Evolutionary conservation across 257 asterid genomes (phyloP).

Genomic region (Linderniella brevidens): DNA sequence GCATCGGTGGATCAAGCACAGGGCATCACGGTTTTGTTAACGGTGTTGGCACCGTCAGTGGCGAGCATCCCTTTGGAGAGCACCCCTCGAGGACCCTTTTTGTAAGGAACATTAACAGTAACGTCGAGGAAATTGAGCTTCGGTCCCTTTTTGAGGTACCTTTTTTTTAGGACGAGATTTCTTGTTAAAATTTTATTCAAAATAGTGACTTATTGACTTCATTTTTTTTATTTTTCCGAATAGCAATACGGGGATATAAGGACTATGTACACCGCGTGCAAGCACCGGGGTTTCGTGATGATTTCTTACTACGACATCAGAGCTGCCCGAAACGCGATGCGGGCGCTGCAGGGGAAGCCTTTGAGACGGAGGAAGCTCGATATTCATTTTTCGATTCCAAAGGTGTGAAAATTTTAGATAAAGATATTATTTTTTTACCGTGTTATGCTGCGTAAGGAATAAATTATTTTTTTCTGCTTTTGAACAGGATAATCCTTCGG

Average conservation of each 20-base stretch:
- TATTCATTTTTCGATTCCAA: conserved; percentile 71
- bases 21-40: conserved; percentile 37
- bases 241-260: conserved; percentile 67
- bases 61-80: conserved; percentile 76
- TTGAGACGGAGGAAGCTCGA: conserved; percentile 54
- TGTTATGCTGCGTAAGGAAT: neutral
- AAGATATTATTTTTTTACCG: neutral
- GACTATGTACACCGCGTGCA: conserved; percentile 50
- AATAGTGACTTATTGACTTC: no score
- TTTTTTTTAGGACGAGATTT: neutral
- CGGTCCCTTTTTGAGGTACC: conserved; percentile 57
- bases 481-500: conserved; percentile 63
- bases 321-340: conserved; percentile 56
- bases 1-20: conserved; percentile 33
- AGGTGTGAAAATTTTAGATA: conserved; percentile 22
- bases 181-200: neutral
- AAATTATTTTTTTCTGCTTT: neutral
- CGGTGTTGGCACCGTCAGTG: conserved; percentile 24
- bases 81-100: conserved; percentile 76
- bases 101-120: conserved; percentile 58
- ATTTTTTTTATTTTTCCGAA: no score
- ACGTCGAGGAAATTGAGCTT: conserved; percentile 57
- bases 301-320: conserved; percentile 65
- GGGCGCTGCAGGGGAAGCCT: conserved; percentile 52
- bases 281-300: conserved; percentile 78